A percentile compares a stretch with the other conserved stretches of the same genome.
These are phyloP conservation scores for Niveomyces coronatus DNA, from an alignment of 2,329 filamentous ascomycete species.

Conservation along the genomic window DNA sequence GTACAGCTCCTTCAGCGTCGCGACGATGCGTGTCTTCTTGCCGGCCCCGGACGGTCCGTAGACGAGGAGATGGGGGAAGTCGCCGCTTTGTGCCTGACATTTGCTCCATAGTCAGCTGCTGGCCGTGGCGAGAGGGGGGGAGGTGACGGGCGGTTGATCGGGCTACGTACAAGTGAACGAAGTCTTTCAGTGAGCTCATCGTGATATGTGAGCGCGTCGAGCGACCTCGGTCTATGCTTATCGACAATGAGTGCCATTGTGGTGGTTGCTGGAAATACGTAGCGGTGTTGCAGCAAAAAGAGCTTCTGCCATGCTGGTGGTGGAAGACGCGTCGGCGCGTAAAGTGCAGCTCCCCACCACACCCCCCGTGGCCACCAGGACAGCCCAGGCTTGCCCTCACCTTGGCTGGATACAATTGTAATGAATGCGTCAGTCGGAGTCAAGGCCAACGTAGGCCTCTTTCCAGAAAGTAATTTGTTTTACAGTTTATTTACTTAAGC, in stretches of 20 bases:
- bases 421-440: too few relatives aligned
- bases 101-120: constrained; percentile 13
- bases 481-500: too few relatives aligned
- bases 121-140: background rate
- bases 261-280: constrained; percentile 9
- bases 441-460: too few relatives aligned
- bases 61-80: constrained; percentile 94
- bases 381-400: too few relatives aligned
- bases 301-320: constrained; percentile 14
- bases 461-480: too few relatives aligned
- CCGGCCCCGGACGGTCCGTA: constrained; percentile 94
- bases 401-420: too few relatives aligned
- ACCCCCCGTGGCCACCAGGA: too few relatives aligned
- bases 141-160: background rate
- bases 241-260: constrained; percentile 61
- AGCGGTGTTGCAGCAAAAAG: constrained; percentile 12
- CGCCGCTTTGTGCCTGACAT: constrained; percentile 78
- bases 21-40: constrained; percentile 95
- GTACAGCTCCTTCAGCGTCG: constrained; percentile 89
- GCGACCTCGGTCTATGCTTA: constrained; percentile 61
- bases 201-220: constrained; percentile 78
- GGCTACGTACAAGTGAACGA: constrained; percentile 61
- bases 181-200: constrained; percentile 78
- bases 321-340: constrained; percentile 17
- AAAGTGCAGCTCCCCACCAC: constrained; percentile 9